A percentile compares a stretch with the other conserved stretches of the same genome.
These are phyloP conservation scores for Cadophora gregata DNA, from an alignment of 2,329 filamentous ascomycete species.

Conservation along the genomic window DNA sequence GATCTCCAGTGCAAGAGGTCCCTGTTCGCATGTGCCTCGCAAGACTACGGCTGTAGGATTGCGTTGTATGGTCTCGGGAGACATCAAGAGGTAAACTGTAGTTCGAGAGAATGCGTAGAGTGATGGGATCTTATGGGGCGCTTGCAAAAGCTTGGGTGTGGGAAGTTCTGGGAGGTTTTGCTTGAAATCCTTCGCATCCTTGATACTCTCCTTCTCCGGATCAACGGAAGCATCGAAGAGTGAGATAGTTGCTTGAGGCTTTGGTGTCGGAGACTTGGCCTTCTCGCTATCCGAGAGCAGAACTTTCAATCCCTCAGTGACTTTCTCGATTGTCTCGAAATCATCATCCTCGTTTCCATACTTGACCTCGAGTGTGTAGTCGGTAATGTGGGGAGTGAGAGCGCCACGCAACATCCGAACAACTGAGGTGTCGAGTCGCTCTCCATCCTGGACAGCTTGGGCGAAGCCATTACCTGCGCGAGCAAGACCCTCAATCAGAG, in stretches of 20 bases:
- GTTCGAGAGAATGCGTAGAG: slow-evolving; percentile 72
- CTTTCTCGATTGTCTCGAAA: slow-evolving; percentile 67
- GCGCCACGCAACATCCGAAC: slow-evolving; percentile 77
- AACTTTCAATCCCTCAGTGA: slow-evolving; percentile 55
- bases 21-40: slow-evolving; percentile 60
- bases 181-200: slow-evolving; percentile 47
- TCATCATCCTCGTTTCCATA: slow-evolving; percentile 59
- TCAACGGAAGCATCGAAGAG: slow-evolving; percentile 59
- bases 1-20: slow-evolving; percentile 68
- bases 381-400: slow-evolving; percentile 67
- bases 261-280: slow-evolving; percentile 39
- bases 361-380: slow-evolving; percentile 68
- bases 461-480: slow-evolving; percentile 62
- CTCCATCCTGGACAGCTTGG: slow-evolving; percentile 65
- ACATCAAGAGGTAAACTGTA: slow-evolving; percentile 68
- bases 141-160: slow-evolving; percentile 65
- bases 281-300: slow-evolving; percentile 30
- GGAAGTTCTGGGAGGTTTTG: slow-evolving; percentile 58
- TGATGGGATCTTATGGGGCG: slow-evolving; percentile 66
- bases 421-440: slow-evolving; percentile 72
- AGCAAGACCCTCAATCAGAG: slow-evolving; percentile 60
- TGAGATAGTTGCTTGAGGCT: slow-evolving; percentile 49
- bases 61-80: slow-evolving; percentile 52
- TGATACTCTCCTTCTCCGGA: slow-evolving; percentile 40
- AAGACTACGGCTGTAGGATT: slow-evolving; percentile 63